A percentile compares a stretch with the other conserved stretches of the same genome.
phyloP scores from a whole-genome alignment of 257 asterid species.

The Fraxinus quadrangulata region DNA sequence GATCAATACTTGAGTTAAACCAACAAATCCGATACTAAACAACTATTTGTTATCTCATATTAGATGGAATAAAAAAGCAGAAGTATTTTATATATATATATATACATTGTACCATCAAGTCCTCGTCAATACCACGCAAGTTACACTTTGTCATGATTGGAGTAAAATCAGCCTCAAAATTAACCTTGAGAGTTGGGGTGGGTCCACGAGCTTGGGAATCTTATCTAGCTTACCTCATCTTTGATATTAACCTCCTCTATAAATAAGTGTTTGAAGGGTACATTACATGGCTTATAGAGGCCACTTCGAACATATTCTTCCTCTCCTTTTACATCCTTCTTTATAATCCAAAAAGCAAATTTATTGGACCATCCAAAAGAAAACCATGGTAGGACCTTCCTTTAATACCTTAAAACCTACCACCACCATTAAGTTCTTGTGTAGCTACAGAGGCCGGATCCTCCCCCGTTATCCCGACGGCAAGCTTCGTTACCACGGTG shows the following conservation, averaged over 20 bases:
- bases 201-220: constrained; percentile 33
- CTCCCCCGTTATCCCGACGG: constrained; percentile 69
- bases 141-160: background rate
- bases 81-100: background rate
- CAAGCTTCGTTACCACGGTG: constrained; percentile 66
- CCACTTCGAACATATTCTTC: constrained; percentile 18
- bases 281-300: constrained; percentile 44
- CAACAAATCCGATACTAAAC: too few relatives aligned
- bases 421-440: constrained; percentile 47
- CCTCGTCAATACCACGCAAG: background rate
- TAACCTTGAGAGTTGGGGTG: background rate
- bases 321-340: constrained; percentile 1
- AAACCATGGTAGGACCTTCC: constrained; percentile 49
- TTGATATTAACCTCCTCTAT: constrained; percentile 31
- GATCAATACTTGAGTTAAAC: too few relatives aligned
- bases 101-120: constrained; percentile 22
- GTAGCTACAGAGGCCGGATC: constrained; percentile 71
- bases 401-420: constrained; percentile 24
- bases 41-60: too few relatives aligned
- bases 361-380: constrained; percentile 21
- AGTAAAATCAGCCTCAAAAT: background rate
- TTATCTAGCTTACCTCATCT: constrained; percentile 4
- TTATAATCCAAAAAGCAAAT: constrained; percentile 9
- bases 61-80: background rate
- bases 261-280: constrained; percentile 31